These are phyloP conservation scores for Acanthamoeba comandoni DNA, from an alignment of 208 protist species.

Conservation along the genomic window DNA sequence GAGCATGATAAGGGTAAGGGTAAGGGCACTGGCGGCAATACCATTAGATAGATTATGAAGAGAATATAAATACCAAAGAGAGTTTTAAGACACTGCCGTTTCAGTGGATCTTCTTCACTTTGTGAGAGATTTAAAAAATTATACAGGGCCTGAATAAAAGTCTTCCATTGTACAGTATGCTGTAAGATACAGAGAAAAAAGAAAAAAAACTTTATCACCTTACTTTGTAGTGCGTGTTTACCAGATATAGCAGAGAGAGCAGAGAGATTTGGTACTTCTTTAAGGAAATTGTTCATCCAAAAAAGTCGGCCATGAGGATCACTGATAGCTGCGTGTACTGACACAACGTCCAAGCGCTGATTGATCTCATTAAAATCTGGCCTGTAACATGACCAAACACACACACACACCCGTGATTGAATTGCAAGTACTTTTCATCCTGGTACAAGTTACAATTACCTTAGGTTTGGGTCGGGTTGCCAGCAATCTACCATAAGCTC, in stretches of 20 bases:
- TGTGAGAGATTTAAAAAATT: not conserved
- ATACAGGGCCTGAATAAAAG: constrained; percentile 39
- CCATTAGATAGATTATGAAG: not conserved
- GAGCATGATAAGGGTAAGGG: not conserved
- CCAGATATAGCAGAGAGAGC: constrained; percentile 1
- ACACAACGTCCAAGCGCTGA: constrained; percentile 16
- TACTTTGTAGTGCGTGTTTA: not conserved
- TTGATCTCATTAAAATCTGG: constrained; percentile 65
- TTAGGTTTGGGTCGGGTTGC: constrained; percentile 24
- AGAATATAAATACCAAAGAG: constrained; percentile 15
- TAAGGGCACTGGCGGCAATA: not conserved
- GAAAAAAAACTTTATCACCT: not conserved
- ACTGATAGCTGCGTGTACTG: constrained; percentile 21
- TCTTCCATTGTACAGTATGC: constrained; percentile 58
- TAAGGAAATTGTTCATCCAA: constrained; percentile 66
- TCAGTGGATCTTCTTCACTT: constrained; percentile 1
- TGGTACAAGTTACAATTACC: not conserved
- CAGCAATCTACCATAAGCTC: constrained; percentile 66
- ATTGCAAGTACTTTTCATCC: not conserved
- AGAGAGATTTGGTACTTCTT: no score
- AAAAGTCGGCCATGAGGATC: constrained; percentile 50
- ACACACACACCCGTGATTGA: no score
- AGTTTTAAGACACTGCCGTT: constrained; percentile 35
- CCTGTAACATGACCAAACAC: no score
- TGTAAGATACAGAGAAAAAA: not conserved